Evolutionary conservation across 495 filamentous ascomycete species (phyloP).

Genomic region (Cercophora sp.): DNA sequence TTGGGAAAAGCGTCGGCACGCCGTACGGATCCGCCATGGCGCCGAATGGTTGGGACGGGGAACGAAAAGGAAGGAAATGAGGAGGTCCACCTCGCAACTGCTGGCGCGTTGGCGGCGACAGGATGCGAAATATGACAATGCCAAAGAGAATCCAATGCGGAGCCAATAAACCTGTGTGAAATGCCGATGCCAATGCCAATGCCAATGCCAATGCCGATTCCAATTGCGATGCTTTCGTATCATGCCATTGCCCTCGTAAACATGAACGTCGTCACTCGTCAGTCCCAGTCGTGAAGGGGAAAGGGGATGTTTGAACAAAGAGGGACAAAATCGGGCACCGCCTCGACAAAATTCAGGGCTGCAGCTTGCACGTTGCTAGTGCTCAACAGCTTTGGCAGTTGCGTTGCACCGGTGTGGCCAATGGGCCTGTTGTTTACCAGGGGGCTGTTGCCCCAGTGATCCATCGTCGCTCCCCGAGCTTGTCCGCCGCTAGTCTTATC

Average conservation of each 20-base stretch:
- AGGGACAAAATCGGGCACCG: constrained; percentile 6
- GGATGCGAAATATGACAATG: constrained; percentile 5
- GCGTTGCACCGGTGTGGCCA: constrained; percentile 3
- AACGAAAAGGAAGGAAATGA: neutral
- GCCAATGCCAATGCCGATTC: constrained; percentile 18
- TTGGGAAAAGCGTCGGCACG: neutral
- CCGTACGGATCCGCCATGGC: constrained; percentile 15
- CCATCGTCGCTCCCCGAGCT: too few species aligned
- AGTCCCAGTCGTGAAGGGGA: neutral
- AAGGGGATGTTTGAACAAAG: too few species aligned
- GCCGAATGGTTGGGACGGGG: constrained; percentile 11
- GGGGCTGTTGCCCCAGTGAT: constrained; percentile 18
- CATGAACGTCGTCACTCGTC: neutral
- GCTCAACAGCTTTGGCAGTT: constrained; percentile 2
- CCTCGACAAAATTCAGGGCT: neutral
- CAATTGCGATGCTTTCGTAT: constrained; percentile 12
- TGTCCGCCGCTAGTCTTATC: neutral
- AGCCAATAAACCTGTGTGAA: neutral
- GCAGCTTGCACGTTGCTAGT: neutral
- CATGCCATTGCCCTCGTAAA: constrained; percentile 18
- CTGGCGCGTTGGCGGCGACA: constrained; percentile 1
- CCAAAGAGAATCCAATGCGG: constrained; percentile 8
- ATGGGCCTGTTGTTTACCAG: constrained; percentile 17
- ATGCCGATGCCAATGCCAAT: constrained; percentile 14
- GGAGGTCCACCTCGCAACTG: too few species aligned